Evolutionary conservation across 1,284 basidiomycete species (phyloP).

Genomic region (Xerocomus minutiporus): DNA sequence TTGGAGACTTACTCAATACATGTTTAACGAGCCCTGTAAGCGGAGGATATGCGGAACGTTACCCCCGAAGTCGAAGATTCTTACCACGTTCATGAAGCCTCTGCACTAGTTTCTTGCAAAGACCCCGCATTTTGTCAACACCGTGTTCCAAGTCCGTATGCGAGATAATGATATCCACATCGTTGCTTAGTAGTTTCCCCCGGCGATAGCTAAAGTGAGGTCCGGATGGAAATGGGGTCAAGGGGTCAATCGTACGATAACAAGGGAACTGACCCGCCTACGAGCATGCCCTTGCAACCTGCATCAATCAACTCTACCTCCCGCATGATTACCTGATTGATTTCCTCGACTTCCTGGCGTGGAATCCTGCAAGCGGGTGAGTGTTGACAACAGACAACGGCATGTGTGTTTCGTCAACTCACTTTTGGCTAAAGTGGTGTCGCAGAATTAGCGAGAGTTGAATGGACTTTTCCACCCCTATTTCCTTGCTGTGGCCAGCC

Average conservation of each 20-base stretch:
- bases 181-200: conserved; percentile 68
- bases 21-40: conserved; percentile 57
- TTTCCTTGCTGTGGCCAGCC: conserved; percentile 9
- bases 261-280: conserved; percentile 55
- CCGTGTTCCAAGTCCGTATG: conserved; percentile 48
- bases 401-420: neutral
- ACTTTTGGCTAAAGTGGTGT: conserved; percentile 44
- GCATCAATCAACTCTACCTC: conserved; percentile 54
- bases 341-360: conserved; percentile 64
- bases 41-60: neutral
- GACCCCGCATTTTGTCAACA: conserved; percentile 41
- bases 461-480: conserved; percentile 35
- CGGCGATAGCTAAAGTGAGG: conserved; percentile 56
- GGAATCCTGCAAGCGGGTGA: conserved; percentile 46
- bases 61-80: conserved; percentile 8
- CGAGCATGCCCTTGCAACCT: conserved; percentile 63
- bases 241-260: neutral
- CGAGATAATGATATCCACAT: conserved; percentile 77
- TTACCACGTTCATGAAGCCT: conserved; percentile 52
- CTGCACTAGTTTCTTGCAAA: conserved; percentile 49
- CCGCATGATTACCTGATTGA: conserved; percentile 50
- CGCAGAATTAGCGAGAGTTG: conserved; percentile 49
- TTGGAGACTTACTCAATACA: conserved; percentile 53
- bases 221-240: conserved; percentile 1
- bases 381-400: neutral